These are phyloP conservation scores for Leishmania aethiopica DNA, from an alignment of 208 protist species.

Conservation along the genomic window DNA sequence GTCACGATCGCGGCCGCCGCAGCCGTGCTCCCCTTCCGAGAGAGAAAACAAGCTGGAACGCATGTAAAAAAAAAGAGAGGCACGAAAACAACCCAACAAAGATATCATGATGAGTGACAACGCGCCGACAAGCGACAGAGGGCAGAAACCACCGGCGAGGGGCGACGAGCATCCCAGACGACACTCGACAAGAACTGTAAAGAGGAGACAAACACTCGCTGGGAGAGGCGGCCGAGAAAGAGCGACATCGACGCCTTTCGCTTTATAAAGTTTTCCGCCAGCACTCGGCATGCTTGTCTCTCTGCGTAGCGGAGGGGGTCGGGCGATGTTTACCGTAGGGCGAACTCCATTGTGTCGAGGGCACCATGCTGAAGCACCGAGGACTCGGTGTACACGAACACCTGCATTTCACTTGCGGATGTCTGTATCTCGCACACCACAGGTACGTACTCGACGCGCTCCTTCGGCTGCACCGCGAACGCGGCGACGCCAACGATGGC, in stretches of 20 bases:
- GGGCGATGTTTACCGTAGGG: constrained; percentile 8
- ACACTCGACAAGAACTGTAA: not conserved
- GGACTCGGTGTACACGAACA: constrained; percentile 43
- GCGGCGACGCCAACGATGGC: constrained; percentile 58
- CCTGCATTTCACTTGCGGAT: constrained; percentile 32
- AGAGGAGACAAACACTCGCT: not conserved
- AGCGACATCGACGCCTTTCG: not conserved
- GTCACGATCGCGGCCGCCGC: not conserved
- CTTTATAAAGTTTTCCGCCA: not conserved
- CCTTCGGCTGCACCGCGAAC: constrained; percentile 63
- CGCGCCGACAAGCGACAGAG: not conserved
- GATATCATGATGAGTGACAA: not conserved
- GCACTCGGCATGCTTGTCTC: not conserved
- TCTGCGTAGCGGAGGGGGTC: not conserved
- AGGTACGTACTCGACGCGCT: constrained; percentile 58
- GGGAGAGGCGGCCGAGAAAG: not conserved
- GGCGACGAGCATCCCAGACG: not conserved
- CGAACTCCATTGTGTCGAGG: constrained; percentile 32
- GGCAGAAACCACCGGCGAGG: too few species aligned
- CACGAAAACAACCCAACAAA: not conserved
- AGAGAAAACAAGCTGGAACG: not conserved
- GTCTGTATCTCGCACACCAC: constrained; percentile 55
- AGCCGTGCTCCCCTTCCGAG: not conserved
- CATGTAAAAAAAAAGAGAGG: not conserved
- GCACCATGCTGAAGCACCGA: constrained; percentile 37